Evolutionary conservation across 2,329 filamentous ascomycete species (phyloP), one percentile per base, ranked within the genome.

Genomic region (Colletotrichum tabaci): DNA sequence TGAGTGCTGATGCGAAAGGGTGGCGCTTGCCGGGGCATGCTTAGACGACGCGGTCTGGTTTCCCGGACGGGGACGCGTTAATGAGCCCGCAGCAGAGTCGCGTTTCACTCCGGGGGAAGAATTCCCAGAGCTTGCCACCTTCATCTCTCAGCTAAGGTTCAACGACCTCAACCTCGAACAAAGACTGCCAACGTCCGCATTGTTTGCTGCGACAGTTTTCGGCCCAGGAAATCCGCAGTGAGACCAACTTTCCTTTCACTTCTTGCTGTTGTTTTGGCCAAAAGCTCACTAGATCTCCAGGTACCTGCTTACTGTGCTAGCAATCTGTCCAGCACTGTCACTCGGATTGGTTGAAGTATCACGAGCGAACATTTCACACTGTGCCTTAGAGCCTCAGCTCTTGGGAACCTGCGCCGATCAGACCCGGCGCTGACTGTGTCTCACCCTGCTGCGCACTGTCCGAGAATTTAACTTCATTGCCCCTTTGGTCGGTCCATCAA

Each of bases 381-480:
- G 68, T 71, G 58, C 21, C 46, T 2, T 13, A 38, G 23, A 40
- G 46, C n/a, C 46, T 50, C n/a, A 40, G 9, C 30, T 3, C 18
- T 12, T 38, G n/a, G 13, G 18, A 40, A 50, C 23, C 15, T 56
- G 40, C 57, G 56, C 64, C 52, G 30, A 53, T 18, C 26, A 18
- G n/a, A 55, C 26, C 46, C 38, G 30, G 18, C n/a, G 6, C 23
- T 42, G 55, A 61, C 66, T 49, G 70, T 72, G 44, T 23, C 12
- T 57, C 40, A 4, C 23, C 15, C 15, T 49, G 7, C 35, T 16
- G 40, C 61, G 61, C 70, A 72, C 70, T 72, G 70, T 72, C 66
- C 66, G 53, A 72, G 66, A 72, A 71, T 72, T 61, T 71, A 50
- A 71, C 70, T 65, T 72, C 66, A 61, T 66, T 49, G 61, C 61